These are phyloP conservation scores for Cucurbita maxima DNA, from an alignment of 306 rosid species.

Conservation along the genomic window DNA sequence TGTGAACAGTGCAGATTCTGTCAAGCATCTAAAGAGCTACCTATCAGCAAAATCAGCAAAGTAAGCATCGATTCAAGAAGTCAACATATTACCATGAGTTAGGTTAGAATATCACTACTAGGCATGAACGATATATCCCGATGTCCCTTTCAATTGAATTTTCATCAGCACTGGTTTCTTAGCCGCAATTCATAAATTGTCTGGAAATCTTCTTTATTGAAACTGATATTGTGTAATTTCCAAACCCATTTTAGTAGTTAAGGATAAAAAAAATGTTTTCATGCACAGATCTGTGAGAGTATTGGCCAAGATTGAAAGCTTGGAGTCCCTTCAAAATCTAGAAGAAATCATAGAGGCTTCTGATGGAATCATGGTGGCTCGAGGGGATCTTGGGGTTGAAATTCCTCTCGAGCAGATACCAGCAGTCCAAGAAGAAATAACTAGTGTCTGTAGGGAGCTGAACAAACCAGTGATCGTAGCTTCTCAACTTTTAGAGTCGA, in stretches of 20 bases:
- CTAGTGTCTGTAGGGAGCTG: conserved; percentile 48
- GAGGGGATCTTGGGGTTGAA: conserved; percentile 88
- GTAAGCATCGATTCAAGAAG: conserved; percentile 24
- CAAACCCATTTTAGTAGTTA: not conserved
- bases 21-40: conserved; percentile 49
- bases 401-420: conserved; percentile 87
- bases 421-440: conserved; percentile 54
- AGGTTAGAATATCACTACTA: not conserved
- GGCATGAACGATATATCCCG: not conserved
- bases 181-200: not conserved
- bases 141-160: not conserved
- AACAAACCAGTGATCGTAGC: conserved; percentile 91
- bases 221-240: not conserved
- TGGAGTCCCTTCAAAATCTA: conserved; percentile 60
- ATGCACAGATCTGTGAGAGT: conserved; percentile 46
- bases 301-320: conserved; percentile 80
- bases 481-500: conserved; percentile 88
- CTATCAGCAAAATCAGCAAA: conserved; percentile 46
- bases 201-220: not conserved
- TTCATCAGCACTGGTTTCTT: not conserved
- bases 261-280: not conserved
- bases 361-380: conserved; percentile 86
- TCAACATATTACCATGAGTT: not conserved
- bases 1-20: conserved; percentile 46
- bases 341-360: conserved; percentile 63